Conservation (phyloP, 148 eudicot species). For the Silene conica region DNA sequence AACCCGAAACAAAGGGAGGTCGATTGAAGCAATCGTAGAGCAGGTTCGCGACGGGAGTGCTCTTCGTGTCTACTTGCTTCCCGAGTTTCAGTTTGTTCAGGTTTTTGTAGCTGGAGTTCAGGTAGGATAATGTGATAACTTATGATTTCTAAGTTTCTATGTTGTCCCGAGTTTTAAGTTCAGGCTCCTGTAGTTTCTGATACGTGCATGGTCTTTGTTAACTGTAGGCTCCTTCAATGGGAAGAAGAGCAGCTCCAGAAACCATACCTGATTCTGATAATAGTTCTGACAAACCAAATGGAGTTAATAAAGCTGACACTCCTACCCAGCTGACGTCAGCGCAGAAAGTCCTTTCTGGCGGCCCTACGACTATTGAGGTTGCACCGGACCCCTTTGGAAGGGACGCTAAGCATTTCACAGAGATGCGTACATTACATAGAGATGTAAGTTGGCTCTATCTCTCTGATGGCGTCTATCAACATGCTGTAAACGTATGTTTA, state of each 20-base stretch:
- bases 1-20: constrained; percentile 59
- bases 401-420: constrained; percentile 96
- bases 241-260: constrained; percentile 61
- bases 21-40: constrained; percentile 82
- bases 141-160: not conserved
- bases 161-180: constrained; percentile 1
- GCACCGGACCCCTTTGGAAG: constrained; percentile 77
- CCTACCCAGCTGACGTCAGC: constrained; percentile 70
- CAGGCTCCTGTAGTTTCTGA: constrained; percentile 6
- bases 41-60: constrained; percentile 96
- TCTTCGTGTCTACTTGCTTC: constrained; percentile 78
- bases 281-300: constrained; percentile 49
- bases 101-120: constrained; percentile 85
- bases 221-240: constrained; percentile 77
- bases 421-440: constrained; percentile 81
- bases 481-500: not conserved
- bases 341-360: constrained; percentile 65
- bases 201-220: constrained; percentile 1
- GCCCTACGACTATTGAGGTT: constrained; percentile 49
- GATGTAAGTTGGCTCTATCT: constrained; percentile 48
- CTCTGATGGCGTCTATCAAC: not conserved
- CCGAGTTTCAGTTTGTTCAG: constrained; percentile 82
- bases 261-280: constrained; percentile 36
- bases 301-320: constrained; percentile 55
- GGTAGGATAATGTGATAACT: constrained; percentile 34